phyloP scores from a whole-genome alignment of 441 rosid species.

The Macaranga tanarius region DNA sequence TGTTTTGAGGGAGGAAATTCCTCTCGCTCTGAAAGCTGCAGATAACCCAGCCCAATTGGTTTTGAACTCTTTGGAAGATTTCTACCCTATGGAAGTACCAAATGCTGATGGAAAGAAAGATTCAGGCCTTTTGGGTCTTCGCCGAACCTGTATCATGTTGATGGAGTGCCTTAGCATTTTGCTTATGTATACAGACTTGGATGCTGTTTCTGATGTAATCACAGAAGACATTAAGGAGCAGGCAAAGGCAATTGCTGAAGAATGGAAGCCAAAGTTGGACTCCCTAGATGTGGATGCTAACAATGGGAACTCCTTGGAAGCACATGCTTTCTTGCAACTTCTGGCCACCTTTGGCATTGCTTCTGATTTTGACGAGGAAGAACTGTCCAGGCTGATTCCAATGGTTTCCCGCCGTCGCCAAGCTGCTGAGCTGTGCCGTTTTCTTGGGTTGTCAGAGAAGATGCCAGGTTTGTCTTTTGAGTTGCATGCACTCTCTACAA shows the following conservation, averaged over 20 bases:
- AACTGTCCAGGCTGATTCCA: constrained; percentile 71
- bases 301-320: constrained; percentile 98
- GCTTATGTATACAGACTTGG: constrained; percentile 45
- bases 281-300: constrained; percentile 74
- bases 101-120: constrained; percentile 83
- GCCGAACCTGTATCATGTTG: constrained; percentile 96
- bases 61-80: constrained; percentile 75
- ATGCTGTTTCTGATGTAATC: constrained; percentile 51
- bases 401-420: constrained; percentile 99
- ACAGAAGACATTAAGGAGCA: constrained; percentile 58
- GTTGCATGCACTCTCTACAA: neutral
- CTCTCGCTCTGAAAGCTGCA: constrained; percentile 77
- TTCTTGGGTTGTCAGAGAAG: constrained; percentile 78
- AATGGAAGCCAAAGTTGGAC: constrained; percentile 87
- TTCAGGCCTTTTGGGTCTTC: constrained; percentile 75
- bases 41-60: constrained; percentile 75
- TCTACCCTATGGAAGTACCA: constrained; percentile 61
- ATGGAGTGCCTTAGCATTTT: constrained; percentile 92
- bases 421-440: constrained; percentile 89
- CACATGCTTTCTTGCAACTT: constrained; percentile 96
- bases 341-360: constrained; percentile 84
- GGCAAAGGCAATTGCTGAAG: constrained; percentile 76
- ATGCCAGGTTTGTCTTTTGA: constrained; percentile 77
- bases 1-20: constrained; percentile 79
- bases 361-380: constrained; percentile 70